Evolutionary conservation across 345 rosid species (phyloP).

Genomic region (Citrus inodora): DNA sequence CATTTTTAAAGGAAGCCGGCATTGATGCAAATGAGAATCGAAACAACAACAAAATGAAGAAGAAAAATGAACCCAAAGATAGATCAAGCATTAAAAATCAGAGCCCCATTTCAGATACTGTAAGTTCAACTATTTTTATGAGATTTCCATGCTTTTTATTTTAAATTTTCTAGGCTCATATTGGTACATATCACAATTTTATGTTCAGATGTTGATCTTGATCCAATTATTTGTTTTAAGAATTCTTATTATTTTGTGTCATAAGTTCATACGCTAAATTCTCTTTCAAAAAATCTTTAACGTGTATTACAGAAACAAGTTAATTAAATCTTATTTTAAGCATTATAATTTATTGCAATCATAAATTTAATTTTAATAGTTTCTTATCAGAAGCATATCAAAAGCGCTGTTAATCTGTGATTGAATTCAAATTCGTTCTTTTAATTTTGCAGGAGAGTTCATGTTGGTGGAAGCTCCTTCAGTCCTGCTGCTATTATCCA

Average conservation of each 20-base stretch:
- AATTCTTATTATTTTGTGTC: too few species aligned
- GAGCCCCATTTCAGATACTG: conserved; percentile 9
- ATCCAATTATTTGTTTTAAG: too few species aligned
- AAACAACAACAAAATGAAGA: conserved; percentile 12
- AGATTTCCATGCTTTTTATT: not conserved
- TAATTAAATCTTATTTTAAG: too few species aligned
- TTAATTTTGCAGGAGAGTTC: conserved; percentile 18
- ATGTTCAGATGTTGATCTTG: too few species aligned
- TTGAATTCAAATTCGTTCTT: not conserved
- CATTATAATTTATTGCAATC: too few species aligned
- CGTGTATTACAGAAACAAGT: too few species aligned
- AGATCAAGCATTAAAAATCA: conserved; percentile 8
- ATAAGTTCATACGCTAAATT: too few species aligned
- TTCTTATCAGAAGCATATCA: too few species aligned
- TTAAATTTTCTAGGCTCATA: not conserved
- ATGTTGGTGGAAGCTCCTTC: conserved; percentile 16
- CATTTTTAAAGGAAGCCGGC: not conserved
- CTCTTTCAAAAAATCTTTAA: too few species aligned
- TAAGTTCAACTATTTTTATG: conserved; percentile 14
- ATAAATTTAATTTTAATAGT: too few species aligned
- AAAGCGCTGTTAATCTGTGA: not conserved
- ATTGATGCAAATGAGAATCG: not conserved
- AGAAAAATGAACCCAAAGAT: conserved; percentile 14
- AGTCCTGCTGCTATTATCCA: conserved; percentile 22
- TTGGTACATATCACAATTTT: not conserved